Evolutionary conservation across 352 stramenopile species (phyloP), one percentile per base, ranked within the genome.

Genomic region (Pythium monospermum): DNA sequence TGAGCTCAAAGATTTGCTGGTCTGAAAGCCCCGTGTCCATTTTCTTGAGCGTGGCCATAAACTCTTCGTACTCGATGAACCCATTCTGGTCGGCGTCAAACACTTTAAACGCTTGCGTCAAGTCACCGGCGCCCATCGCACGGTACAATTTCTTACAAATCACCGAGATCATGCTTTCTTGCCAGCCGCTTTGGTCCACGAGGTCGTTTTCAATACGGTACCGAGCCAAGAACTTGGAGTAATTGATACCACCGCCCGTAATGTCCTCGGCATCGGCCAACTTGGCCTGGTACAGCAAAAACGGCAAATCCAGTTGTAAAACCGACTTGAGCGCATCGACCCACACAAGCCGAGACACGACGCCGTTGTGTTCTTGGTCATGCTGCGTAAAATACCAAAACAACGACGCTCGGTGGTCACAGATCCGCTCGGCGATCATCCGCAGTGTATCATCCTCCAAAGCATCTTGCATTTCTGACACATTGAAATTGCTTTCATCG

Each of bases 351-450:
- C 85, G 76, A 26, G 80, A 82, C 39, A 97, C 77, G 0, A 66
- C 77, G 19, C 91, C 89, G 12, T 89, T 86, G 68, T 93, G 79
- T 32, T 93, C 81, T n/a, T 91, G 83, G 55, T 97, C 89, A 53
- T 96, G 76, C 59, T 96, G 85, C 38, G 87, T 96, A 43, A 96
- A 97, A 64, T 96, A 96, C 89, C 91, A 97, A 64, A 92, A 97
- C 10, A 97, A 66, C 32, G 86, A 94, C 22, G 87, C 76, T 39
- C 94, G 94, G 61, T 95, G 85, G 57, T 97, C 89, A 30, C 88
- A 91, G 52, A 97, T 94, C 19, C 86, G 83, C 61, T 97, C 91
- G 5, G 93, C 93, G 60, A 97, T 96, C 87, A 96, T 96, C 22
- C 84, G 85, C n/a, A 96, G 59, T 21, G 84, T 94, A 63, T 96